Evolutionary conservation across 164 flowering plant genomes (phyloP), one percentile per base, ranked within the genome.

Genomic region (Dillenia turbinata): DNA sequence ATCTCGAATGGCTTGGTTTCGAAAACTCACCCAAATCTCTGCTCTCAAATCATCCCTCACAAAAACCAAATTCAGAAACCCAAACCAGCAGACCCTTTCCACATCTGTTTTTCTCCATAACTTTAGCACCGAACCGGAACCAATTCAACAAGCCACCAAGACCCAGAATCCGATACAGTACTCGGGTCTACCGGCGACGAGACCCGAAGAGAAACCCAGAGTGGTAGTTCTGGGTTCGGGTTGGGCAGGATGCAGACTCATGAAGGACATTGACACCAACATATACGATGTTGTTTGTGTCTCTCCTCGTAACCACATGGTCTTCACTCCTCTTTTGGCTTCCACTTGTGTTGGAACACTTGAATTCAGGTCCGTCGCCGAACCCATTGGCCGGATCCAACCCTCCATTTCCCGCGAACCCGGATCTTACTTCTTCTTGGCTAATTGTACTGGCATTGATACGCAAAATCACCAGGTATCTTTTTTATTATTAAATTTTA

Each of bases 331-430:
- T 2, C 74, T 95, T 9, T 61, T 92, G 66, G 99, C 99, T 10
- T 95, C 97, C 17, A 95, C 99, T 10, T 95, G 99, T 62, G 99
- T 95, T 19, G 99, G 99, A 10, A 95, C 99, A 0, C 87, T 95
- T 4, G 99, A 95, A 71, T 95, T 95, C 73, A 71, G 97, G 67
- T 92, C 97, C 8, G 99, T 95, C 0, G 97, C 99, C 3, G 99
- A 95, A 62, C 97, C 99, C 49, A 83, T 95, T 47, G 90, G 80
- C 10, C 64, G 97, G 73, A 95, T 95, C 61, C 99, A 95, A 58
- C 96, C 99, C 2, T 87, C 97, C 0, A 81, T 95, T 48, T 92
- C 99, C 0, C 68, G 54, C 6, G 82, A 77, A 44, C 96, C 97
- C 9, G 93, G 89, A 0, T 95, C 99, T 10, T 88, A 75, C 61